phyloP scores from a whole-genome alignment of 1,284 basidiomycete genomes.

The Vanrija humicola region DNA sequence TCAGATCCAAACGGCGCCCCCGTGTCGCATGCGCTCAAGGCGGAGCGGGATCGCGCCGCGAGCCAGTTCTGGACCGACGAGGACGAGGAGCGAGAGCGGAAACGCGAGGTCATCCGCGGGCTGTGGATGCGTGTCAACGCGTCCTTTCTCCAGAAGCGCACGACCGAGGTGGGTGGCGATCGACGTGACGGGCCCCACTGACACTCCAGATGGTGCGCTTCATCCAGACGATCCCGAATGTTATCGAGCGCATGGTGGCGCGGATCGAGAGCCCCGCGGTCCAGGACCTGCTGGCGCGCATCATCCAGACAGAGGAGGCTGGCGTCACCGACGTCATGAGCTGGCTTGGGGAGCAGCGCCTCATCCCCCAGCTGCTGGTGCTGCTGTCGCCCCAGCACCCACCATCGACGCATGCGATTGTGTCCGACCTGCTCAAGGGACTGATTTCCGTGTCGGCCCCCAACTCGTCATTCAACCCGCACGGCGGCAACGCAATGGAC shows the following conservation, averaged over 20 bases:
- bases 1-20: slow-evolving; percentile 12
- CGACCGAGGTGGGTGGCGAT: slow-evolving; percentile 67
- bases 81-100: slow-evolving; percentile 50
- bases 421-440: slow-evolving; percentile 87
- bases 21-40: slow-evolving; percentile 13
- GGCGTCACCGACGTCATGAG: slow-evolving; percentile 77
- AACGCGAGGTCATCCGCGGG: slow-evolving; percentile 52
- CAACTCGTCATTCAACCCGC: slow-evolving; percentile 53
- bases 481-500: slow-evolving; percentile 60
- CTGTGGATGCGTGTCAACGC: slow-evolving; percentile 78
- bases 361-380: slow-evolving; percentile 76
- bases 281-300: slow-evolving; percentile 85
- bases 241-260: slow-evolving; percentile 76
- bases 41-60: slow-evolving; percentile 40
- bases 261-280: slow-evolving; percentile 89
- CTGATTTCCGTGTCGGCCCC: slow-evolving; percentile 94
- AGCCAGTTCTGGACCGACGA: slow-evolving; percentile 35
- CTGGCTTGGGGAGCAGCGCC: slow-evolving; percentile 83
- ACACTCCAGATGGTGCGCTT: slow-evolving; percentile 78
- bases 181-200: background rate
- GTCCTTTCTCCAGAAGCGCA: slow-evolving; percentile 79
- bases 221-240: slow-evolving; percentile 74
- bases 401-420: slow-evolving; percentile 77
- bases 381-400: slow-evolving; percentile 76
- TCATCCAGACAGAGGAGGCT: slow-evolving; percentile 91